phyloP scores from a whole-genome alignment of 768 basidiomycete species.

The Kwoniella europaea region DNA sequence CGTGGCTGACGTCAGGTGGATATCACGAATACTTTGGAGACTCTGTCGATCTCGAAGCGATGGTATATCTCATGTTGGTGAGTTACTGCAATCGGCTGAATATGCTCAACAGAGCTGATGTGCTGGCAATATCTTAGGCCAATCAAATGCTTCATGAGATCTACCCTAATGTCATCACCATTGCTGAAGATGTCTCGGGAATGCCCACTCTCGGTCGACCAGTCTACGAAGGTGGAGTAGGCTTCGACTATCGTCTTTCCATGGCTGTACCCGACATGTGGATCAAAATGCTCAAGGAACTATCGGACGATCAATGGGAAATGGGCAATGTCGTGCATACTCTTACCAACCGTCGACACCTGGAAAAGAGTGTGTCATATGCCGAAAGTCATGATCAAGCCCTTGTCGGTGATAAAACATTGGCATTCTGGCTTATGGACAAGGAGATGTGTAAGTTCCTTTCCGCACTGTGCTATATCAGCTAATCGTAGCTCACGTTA shows the following conservation, averaged over 20 bases:
- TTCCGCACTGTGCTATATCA: not conserved
- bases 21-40: constrained; percentile 98
- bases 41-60: constrained; percentile 79
- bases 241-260: constrained; percentile 95
- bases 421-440: constrained; percentile 99
- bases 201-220: constrained; percentile 93
- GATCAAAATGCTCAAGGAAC: constrained; percentile 98
- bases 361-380: constrained; percentile 88
- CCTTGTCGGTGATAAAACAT: constrained; percentile 95
- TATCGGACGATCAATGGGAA: constrained; percentile 83
- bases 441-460: constrained; percentile 92
- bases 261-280: constrained; percentile 99
- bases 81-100: constrained; percentile 57
- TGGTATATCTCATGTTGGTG: constrained; percentile 96
- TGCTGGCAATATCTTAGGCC: constrained; percentile 64
- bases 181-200: constrained; percentile 98
- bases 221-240: constrained; percentile 80
- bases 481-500: not conserved
- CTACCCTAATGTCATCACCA: constrained; percentile 81
- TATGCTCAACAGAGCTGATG: not conserved
- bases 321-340: constrained; percentile 85
- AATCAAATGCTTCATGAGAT: constrained; percentile 85
- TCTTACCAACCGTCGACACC: constrained; percentile 82
- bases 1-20: constrained; percentile 59
- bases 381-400: constrained; percentile 99